phyloP scores from a whole-genome alignment of 306 rosid species.

The Dalbergia cultrata region DNA sequence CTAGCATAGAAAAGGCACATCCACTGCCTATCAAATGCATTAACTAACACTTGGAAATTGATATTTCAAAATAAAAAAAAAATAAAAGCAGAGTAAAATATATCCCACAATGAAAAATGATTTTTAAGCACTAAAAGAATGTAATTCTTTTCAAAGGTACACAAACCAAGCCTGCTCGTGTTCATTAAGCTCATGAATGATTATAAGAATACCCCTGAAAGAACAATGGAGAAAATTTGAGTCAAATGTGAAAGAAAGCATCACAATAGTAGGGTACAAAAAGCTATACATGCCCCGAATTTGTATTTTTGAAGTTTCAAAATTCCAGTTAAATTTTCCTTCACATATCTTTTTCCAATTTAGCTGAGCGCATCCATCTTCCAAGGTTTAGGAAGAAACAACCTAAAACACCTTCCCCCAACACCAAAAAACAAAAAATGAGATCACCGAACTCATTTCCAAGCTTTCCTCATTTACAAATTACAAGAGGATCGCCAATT shows the following conservation, averaged over 20 bases:
- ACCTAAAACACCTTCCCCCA: conserved; percentile 14
- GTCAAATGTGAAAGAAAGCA: conserved; percentile 39
- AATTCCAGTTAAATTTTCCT: not conserved
- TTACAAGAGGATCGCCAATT: not conserved
- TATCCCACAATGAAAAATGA: too few species aligned
- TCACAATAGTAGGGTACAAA: not conserved
- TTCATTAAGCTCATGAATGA: conserved; percentile 97
- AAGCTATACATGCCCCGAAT: conserved; percentile 26
- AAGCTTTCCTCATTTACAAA: conserved; percentile 10
- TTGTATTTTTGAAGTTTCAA: not conserved
- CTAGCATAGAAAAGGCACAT: conserved; percentile 57
- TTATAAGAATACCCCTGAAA: conserved; percentile 85
- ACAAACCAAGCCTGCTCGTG: conserved; percentile 67
- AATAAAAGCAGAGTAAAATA: not conserved
- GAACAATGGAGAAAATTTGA: conserved; percentile 38
- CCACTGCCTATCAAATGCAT: conserved; percentile 32
- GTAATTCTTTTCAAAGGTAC: too few species aligned
- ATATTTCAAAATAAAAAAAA: not conserved
- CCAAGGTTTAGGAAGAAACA: conserved; percentile 4
- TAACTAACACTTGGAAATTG: not conserved
- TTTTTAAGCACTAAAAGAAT: too few species aligned
- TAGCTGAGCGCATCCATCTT: conserved; percentile 12
- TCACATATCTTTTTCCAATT: not conserved
- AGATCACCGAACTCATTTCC: not conserved
- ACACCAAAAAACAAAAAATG: too few species aligned